Percentiles rank a stretch among this genome's conserved stretches.
phyloP scores from a whole-genome alignment of 2,329 filamentous ascomycete genomes.

The Sarocladiaceae sp. region DNA sequence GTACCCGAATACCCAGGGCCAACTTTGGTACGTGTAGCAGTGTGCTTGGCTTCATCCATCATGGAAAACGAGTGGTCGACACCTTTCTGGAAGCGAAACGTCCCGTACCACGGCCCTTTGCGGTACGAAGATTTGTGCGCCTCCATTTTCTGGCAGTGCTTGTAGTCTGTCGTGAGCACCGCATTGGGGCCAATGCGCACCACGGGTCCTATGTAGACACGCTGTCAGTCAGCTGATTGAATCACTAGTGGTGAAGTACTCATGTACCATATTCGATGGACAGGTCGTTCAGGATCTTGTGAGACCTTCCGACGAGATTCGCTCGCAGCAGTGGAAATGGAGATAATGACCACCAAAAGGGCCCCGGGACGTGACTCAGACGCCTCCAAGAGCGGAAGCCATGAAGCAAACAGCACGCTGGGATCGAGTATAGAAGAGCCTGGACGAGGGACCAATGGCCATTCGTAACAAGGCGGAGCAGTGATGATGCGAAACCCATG shows the following conservation, averaged over 20 bases:
- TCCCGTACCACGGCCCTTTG: slow-evolving; percentile 1
- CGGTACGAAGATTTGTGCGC: slow-evolving; percentile 2
- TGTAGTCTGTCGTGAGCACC: slow-evolving; percentile 2
- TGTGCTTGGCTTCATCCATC: slow-evolving; percentile 2
- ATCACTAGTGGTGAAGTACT: not conserved
- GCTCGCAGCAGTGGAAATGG: not conserved
- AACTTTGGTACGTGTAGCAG: slow-evolving; percentile 2
- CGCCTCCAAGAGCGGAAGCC: not conserved
- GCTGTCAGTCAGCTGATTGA: not conserved
- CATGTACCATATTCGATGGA: not conserved
- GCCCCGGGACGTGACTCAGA: not conserved
- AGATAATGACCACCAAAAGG: slow-evolving; percentile 1
- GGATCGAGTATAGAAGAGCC: too few species aligned
- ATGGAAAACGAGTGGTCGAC: slow-evolving; percentile 2
- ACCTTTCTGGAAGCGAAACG: slow-evolving; percentile 2
- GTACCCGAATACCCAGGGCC: slow-evolving; percentile 1
- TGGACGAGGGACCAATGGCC: too few species aligned
- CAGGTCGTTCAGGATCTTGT: slow-evolving; percentile 3
- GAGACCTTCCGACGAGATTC: slow-evolving; percentile 1
- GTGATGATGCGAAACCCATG: too few species aligned
- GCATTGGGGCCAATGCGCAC: not conserved
- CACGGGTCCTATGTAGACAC: not conserved
- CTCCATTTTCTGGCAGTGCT: slow-evolving; percentile 7
- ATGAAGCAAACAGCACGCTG: too few species aligned
- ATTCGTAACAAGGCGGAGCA: too few species aligned